Evolutionary conservation across 495 filamentous ascomycete genomes (phyloP), one percentile per base, ranked within the genome.

Genomic region (Gamarada debralockiae): DNA sequence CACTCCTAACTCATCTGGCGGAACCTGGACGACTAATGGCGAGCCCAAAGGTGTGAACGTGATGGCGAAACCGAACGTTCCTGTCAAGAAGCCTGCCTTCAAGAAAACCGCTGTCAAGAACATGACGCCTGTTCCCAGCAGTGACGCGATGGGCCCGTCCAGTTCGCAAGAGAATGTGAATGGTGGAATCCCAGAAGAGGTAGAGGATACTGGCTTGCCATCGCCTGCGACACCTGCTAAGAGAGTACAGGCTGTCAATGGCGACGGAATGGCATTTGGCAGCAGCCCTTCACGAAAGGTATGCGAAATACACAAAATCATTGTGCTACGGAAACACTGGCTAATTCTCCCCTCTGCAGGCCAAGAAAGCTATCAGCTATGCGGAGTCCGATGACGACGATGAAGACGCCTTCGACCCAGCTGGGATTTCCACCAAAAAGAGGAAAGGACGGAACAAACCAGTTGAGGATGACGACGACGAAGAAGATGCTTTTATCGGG

Each of bases 81-180:
- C 55, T 14, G 36, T 61, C 24, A 64, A 64, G 55, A 61, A 58
- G 37, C 62, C 58, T 63, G 65, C 74, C 56, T 66, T 70, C 67
- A 52, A 46, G 54, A 53, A 57, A 53, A 18, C 41, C 0, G 39
- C 65, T 63, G 10, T 69, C 73, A 59, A 77, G 73, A 56, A 61
- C 82, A 33, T 65, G 10, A 90, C 86, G 0, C 89, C 90, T n/a
- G 79, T 85, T 1, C 86, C 89, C 2, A 95, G 87, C 70, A 93
- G 89, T 65, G 89, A 92, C 65, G 70, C 80, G 20, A 39, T 73
- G 8, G 77, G 75, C 27, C 74, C 77, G 0, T 71, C 74, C 0
- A 83, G 80, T 61, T 83, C 81, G 2, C 75, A 80, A 51, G 76
- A 80, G 53, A 80, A 56, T 64, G 65, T 52, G 7, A 67, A 65